Base-by-base conservation (phyloP, 768 basidiomycete genomes). In the Hygrocybe punicea region DNA sequence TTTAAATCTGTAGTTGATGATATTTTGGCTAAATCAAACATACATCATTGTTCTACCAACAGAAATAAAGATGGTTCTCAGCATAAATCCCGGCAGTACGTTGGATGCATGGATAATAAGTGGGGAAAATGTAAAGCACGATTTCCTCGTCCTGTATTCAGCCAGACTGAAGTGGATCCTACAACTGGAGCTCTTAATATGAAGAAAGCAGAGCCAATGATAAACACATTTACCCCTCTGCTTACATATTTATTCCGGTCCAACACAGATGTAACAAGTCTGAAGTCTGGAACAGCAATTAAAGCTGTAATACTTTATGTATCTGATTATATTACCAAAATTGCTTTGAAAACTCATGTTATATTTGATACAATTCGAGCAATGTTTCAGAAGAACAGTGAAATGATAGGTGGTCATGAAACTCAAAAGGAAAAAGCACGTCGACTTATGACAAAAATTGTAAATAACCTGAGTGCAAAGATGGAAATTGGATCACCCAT, bases 251-350 rank as follows among this genome's bases (percentile, higher is more conserved):
- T 73, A 8, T 25, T 72, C 4, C 42, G 72, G 4, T 75, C 69
- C 51, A 76, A 77, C 55, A 69, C 74, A 21, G 72, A 78, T 63
- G 65, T 69, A 1, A 71, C 66, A 0, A 66, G 63, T 58, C 53
- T 75, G n/a, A 45, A 62, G 9, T 74, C 73, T 25, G 73, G 75
- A 7, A 76, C 75, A 14, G 67, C 70, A 1, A 63, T 78, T 1
- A 72, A 72, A 29, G 66, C 68, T 11, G 62, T 71, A 3, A 60
- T 70, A 1, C 56, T 63, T 14, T 73, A 76, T 64, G 62, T 75
- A 0, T 68, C 73, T 9, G 72, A 77, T 57, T 77, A 76, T 54
- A 65, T 76, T 7, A 72, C 72, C 0, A 77, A 78, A 57, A 33
- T 58, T 1, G 25, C 53, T 3, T 40, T 76, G 6, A 75, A 73